These are phyloP conservation scores for Trichoderma pleuroti DNA, from an alignment of 2,329 filamentous ascomycete genomes.

Conservation along the genomic window DNA sequence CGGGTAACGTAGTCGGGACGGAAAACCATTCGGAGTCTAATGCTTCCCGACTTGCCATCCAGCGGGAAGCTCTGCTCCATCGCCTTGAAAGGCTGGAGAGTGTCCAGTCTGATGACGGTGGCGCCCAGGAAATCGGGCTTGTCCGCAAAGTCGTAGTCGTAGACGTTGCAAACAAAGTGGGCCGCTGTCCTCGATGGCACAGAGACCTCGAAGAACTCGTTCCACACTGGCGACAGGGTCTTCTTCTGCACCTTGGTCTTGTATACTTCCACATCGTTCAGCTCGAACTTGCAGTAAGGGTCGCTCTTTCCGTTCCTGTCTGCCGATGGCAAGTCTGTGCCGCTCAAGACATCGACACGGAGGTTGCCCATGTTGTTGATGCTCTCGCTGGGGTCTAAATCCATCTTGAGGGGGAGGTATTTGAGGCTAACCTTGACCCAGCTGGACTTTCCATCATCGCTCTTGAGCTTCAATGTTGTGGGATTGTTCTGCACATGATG, in stretches of 20 bases:
- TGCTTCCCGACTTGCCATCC: conserved; percentile 82
- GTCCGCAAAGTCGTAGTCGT: conserved; percentile 95
- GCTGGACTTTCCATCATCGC: conserved; percentile 70
- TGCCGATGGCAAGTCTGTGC: conserved; percentile 80
- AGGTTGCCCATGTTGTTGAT: conserved; percentile 99
- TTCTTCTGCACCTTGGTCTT: conserved; percentile 98
- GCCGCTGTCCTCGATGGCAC: conserved; percentile 81
- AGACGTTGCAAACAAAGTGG: conserved; percentile 78
- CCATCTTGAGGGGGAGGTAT: conserved; percentile 92
- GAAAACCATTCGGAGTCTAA: conserved; percentile 85
- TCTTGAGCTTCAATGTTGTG: conserved; percentile 74
- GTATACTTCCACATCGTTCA: conserved; percentile 85
- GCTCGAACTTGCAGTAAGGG: conserved; percentile 90
- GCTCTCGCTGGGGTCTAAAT: conserved; percentile 87
- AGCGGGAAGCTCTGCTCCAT: conserved; percentile 72
- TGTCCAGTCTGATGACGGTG: conserved; percentile 69
- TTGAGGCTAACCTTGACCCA: conserved; percentile 89
- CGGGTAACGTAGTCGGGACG: conserved; percentile 87
- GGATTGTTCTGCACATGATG: conserved; percentile 68
- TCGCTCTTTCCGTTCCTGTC: conserved; percentile 97
- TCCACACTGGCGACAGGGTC: conserved; percentile 91
- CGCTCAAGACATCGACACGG: conserved; percentile 89
- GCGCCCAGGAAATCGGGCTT: conserved; percentile 87
- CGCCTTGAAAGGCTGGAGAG: conserved; percentile 79
- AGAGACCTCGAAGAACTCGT: conserved; percentile 86